Base-by-base conservation (phyloP, 2,329 filamentous ascomycete species). In the Venturia asperata region DNA sequence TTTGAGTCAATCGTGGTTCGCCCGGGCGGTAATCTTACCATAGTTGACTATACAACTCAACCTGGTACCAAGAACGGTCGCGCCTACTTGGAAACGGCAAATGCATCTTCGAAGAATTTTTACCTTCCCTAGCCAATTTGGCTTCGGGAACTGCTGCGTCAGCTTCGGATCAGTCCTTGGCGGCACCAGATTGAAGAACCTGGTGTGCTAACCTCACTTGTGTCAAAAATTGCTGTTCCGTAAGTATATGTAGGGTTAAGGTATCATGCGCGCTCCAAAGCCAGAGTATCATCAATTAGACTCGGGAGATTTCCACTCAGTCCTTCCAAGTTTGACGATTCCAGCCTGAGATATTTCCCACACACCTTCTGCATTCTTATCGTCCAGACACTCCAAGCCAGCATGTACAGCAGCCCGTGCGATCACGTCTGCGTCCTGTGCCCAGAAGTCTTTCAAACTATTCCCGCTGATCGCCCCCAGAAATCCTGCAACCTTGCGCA, bases 341-440 rank as follows among this genome's bases (percentile, higher is more conserved):
- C 91, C 88, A 24, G 71, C 72, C 70, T 80, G 64, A 21, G 27
- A 24, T 9, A 92, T 27, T 11, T 85, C 70, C 87, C 87, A 90
- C 67, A 83, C 77, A 74, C 84, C 79, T 81, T 85, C 74, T 72
- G 79, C 64, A 80, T 82, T 79, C 67, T 79, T 79, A 0, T 84
- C 85, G 63, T 87, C 74, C 68, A 76, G 39, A 67, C 78, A 79
- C 69, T 76, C 71, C 69, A 83, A 71, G 10, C 80, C 82, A 1
- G 87, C 88, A 62, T 77, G 78, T 2, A 89, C 83, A 3, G 87
- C 87, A 15, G 88, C 88, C 68, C 81, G 81, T 2, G 80, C 89
- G 76, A 96, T 91, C 42, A 88, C 83, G 65, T 87, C 83, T 5
- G 84, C 86, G 63, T 94, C 90, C 77, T 94, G 89, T 1, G 85